These are phyloP conservation scores for Grosmannia penicillata DNA, from an alignment of 2,329 filamentous ascomycete species.

Conservation along the genomic window DNA sequence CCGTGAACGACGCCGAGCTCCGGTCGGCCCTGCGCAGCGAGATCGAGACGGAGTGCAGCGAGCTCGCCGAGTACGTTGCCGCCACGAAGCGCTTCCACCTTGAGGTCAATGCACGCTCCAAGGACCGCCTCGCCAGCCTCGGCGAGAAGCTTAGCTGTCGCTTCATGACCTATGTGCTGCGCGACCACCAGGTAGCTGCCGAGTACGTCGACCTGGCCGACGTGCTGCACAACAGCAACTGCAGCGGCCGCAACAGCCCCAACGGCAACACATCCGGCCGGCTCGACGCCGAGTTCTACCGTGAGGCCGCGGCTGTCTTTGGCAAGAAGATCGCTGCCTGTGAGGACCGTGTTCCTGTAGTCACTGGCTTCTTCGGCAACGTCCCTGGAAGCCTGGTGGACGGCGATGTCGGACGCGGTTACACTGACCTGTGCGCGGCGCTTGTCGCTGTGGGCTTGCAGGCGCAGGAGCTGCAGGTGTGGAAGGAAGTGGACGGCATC, in stretches of 20 bases:
- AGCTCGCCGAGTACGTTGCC: constrained; percentile 58
- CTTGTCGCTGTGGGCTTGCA: constrained; percentile 78
- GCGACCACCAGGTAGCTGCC: constrained; percentile 67
- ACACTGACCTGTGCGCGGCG: constrained; percentile 91
- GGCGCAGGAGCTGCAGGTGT: constrained; percentile 84
- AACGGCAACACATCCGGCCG: constrained; percentile 22
- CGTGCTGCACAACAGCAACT: constrained; percentile 7
- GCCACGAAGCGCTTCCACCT: constrained; percentile 52
- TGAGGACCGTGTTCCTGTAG: constrained; percentile 47
- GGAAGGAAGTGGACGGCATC: constrained; percentile 82
- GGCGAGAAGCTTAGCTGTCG: constrained; percentile 92
- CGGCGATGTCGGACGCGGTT: constrained; percentile 79
- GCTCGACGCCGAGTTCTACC: constrained; percentile 57
- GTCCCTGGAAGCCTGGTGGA: constrained; percentile 75
- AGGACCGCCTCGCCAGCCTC: constrained; percentile 82
- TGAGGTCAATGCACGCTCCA: constrained; percentile 63
- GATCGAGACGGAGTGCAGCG: constrained; percentile 66
- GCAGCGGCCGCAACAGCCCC: neutral
- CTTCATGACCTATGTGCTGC: constrained; percentile 74
- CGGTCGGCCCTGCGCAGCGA: constrained; percentile 44
- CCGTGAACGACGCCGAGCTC: constrained; percentile 42
- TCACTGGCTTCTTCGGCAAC: constrained; percentile 90
- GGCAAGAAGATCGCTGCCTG: constrained; percentile 50
- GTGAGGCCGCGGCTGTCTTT: constrained; percentile 44
- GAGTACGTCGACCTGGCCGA: constrained; percentile 80